Conservation (phyloP, 2,329 filamentous ascomycete species). For the Escovopsis sp. region DNA sequence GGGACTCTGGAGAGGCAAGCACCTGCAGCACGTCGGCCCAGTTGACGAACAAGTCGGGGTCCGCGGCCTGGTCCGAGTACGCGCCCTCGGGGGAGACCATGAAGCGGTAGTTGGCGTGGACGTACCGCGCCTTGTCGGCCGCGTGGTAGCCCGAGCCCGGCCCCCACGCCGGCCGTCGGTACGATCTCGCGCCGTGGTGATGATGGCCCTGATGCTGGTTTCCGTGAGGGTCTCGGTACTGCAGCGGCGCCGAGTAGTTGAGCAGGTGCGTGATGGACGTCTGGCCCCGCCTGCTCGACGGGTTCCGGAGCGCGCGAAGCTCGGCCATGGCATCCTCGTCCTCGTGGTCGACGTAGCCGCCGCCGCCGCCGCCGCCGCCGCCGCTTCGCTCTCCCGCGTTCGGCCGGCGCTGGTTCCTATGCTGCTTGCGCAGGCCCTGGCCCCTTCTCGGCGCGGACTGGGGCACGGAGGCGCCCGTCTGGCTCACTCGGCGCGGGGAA, state of each 20-base stretch:
- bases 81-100: constrained; percentile 71
- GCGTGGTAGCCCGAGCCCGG: constrained; percentile 81
- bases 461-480: constrained; percentile 17
- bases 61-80: constrained; percentile 66
- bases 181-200: constrained; percentile 34
- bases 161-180: constrained; percentile 64
- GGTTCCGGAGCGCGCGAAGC: constrained; percentile 44
- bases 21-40: constrained; percentile 88
- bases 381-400: constrained; percentile 22
- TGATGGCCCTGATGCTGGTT: too few relatives aligned
- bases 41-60: constrained; percentile 79
- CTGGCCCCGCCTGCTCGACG: constrained; percentile 68
- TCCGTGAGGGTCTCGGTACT: constrained; percentile 35
- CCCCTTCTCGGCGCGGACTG: constrained; percentile 50
- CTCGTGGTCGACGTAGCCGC: constrained; percentile 48
- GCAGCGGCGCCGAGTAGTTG: constrained; percentile 72
- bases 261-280: constrained; percentile 95
- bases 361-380: constrained; percentile 15
- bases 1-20: constrained; percentile 77
- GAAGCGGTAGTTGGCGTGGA: constrained; percentile 96
- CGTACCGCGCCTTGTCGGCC: constrained; percentile 74
- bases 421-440: constrained; percentile 65
- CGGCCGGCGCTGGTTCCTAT: constrained; percentile 67
- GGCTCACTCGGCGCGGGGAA: constrained; percentile 31
- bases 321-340: constrained; percentile 85